phyloP scores from a whole-genome alignment of 2,329 filamentous ascomycete species.

The Arthroderma uncinatum region DNA sequence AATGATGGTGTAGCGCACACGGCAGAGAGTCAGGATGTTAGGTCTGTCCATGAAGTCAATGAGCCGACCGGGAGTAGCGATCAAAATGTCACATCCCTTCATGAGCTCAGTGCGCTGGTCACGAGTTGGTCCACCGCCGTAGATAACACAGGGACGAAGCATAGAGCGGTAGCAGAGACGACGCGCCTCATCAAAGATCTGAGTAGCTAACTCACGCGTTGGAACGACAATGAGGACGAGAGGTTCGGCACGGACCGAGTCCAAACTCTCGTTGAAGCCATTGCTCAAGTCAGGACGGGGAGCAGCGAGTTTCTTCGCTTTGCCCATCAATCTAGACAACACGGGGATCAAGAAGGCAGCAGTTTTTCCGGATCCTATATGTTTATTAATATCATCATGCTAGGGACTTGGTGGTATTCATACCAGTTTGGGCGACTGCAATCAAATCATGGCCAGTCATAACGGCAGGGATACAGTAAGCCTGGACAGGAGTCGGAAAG shows the following conservation, averaged over 20 bases:
- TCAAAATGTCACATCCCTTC: constrained; percentile 78
- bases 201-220: constrained; percentile 78
- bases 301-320: constrained; percentile 76
- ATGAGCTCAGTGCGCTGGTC: constrained; percentile 62
- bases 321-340: constrained; percentile 85
- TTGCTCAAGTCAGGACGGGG: constrained; percentile 55
- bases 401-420: constrained; percentile 21
- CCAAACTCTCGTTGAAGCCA: constrained; percentile 41
- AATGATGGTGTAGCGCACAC: constrained; percentile 54
- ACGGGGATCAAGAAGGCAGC: constrained; percentile 85
- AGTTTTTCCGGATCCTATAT: constrained; percentile 83
- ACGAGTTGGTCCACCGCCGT: constrained; percentile 65
- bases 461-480: constrained; percentile 71
- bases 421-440: constrained; percentile 85
- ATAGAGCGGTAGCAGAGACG: constrained; percentile 90
- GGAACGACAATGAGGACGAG: constrained; percentile 76
- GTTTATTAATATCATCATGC: not conserved
- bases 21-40: constrained; percentile 24
- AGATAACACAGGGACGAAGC: constrained; percentile 81
- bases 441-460: constrained; percentile 69
- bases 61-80: constrained; percentile 79
- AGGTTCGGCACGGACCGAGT: constrained; percentile 64
- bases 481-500: constrained; percentile 74
- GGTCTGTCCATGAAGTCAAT: constrained; percentile 69
- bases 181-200: constrained; percentile 89